Evolutionary conservation across 768 basidiomycete species (phyloP), one percentile per base, ranked within the genome.

Genomic region (Tricholoma flavovirens): DNA sequence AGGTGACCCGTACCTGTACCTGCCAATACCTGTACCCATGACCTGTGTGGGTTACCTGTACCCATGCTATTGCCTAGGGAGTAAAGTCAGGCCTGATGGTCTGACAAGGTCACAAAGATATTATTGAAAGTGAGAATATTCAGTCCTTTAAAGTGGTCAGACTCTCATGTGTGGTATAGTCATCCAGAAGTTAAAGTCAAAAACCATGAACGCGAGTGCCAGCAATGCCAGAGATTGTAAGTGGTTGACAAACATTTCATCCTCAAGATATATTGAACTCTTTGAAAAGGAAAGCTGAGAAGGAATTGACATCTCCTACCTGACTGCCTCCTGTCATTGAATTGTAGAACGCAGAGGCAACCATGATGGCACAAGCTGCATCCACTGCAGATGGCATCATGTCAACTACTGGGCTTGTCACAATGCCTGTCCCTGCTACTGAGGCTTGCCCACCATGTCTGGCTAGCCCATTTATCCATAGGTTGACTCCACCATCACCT

Each of bases 181-280:
- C 46, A 48, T 48, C 46, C 46, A 48, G 46, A 48, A 48, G 46
- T 48, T 48, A 48, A 48, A 48, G 46, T 30, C 46, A 48, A 48
- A 48, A 48, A 48, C 46, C n/a, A 19, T 48, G 46, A 48, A 48
- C 21, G n/a, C 15, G n/a, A 48, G n/a, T 19, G n/a, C 46, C 46
- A 48, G 46, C 10, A n/a, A n/a, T n/a, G n/a, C n/a, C n/a, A n/a
- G n/a, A n/a, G 46, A 48, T 48, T 19, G 46, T 48, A 48, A 48
- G 46, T 48, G 29, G 46, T 19, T 48, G 8, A 48, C 35, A 48
- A 30, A 15, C 22, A 45, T 48, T 48, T 48, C 29, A 7, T 22
- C 46, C 29, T 48, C 8, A 15, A 48, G 46, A 22, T 24, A 30
- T 48, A 30, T 48, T 48, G 46, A 48, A 48, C 46, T 48, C n/a